Conservation (phyloP, 1,284 basidiomycete species). For the Puccinia novopanici region DNA sequence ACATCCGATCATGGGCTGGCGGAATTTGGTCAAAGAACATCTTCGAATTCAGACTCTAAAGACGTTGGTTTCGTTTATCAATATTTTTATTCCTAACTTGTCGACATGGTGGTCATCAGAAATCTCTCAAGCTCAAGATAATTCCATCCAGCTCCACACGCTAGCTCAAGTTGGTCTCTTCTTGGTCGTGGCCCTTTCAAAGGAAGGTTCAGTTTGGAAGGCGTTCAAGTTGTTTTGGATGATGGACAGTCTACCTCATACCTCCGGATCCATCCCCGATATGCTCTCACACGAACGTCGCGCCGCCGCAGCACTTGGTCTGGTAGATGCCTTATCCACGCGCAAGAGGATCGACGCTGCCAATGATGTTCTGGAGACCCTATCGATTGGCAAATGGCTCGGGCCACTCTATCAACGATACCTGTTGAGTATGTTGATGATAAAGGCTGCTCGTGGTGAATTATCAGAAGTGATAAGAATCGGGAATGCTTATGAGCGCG, state of each 20-base stretch:
- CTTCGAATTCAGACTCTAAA: constrained; percentile 33
- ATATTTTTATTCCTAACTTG: constrained; percentile 20
- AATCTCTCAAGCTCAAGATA: constrained; percentile 20
- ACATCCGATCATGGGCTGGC: constrained; percentile 44
- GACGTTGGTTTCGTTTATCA: constrained; percentile 29
- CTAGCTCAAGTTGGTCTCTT: constrained; percentile 21
- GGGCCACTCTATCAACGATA: constrained; percentile 36
- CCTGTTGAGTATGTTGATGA: constrained; percentile 30
- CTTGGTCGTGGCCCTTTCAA: constrained; percentile 37
- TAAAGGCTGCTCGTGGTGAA: constrained; percentile 38
- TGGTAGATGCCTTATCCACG: constrained; percentile 35
- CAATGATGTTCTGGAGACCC: constrained; percentile 30
- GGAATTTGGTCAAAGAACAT: constrained; percentile 37
- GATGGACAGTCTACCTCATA: constrained; percentile 27
- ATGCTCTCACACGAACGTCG: not conserved
- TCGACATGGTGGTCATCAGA: constrained; percentile 30
- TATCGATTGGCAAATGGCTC: constrained; percentile 10
- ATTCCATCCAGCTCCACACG: not conserved
- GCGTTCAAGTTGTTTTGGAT: constrained; percentile 39
- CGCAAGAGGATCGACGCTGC: constrained; percentile 31
- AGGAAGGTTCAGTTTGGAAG: constrained; percentile 41
- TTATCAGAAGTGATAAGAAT: constrained; percentile 12
- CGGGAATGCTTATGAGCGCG: constrained; percentile 10
- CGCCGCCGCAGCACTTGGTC: constrained; percentile 21
- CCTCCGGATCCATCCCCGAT: too few relatives aligned